Evolutionary conservation across 192 early-diverging fungal species (phyloP), one percentile per base, ranked within the genome.

Genomic region (Phlyctochytrium bullatum): DNA sequence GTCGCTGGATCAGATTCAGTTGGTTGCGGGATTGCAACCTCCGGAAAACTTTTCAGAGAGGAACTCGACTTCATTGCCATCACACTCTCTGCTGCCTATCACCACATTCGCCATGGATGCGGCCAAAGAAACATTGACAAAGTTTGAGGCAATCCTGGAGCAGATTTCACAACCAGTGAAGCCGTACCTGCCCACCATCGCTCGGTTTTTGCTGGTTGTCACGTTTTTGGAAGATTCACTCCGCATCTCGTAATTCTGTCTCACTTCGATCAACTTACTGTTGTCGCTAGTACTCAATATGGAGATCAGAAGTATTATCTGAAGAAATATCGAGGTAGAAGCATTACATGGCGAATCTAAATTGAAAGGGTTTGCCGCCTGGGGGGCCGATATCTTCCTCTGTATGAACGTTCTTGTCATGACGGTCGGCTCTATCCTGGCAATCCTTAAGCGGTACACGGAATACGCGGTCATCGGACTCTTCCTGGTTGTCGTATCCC

Each of bases 191-290:
- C 94, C 96, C 1, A 86, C 80, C 66, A 89, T 96, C 57, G 93
- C 93, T 20, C 89, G 96, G 3, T 92, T 94, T 65, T 81, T 98
- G n/a, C 88, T 98, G 29, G 93, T 98, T 25, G 93, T 90, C 35
- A 98, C 96, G 16, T 98, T 97, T 76, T 76, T 97, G 52, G 96
- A 97, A 75, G 96, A 97, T 74, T 84, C 94, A 2, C 67, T 96
- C 20, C 88, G 95, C 52, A 94, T 97, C 59, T 20, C 25, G 16
- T 31, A 31, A 23, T 27, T 50, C 34, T 12, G 4, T 24, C 33
- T 59, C 23, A 10, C 25, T 29, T 53, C 34, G 51, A 50, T 51
- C 36, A 32, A 12, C 60, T 47, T 24, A n/a, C 16, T 34, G 65
- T 58, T 24, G 12, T 10, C 10, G n/a, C 28, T 14, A 72, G 80